Evolutionary conservation across 2,329 filamentous ascomycete genomes (phyloP).

Genomic region (Plectosphaerella sp.): DNA sequence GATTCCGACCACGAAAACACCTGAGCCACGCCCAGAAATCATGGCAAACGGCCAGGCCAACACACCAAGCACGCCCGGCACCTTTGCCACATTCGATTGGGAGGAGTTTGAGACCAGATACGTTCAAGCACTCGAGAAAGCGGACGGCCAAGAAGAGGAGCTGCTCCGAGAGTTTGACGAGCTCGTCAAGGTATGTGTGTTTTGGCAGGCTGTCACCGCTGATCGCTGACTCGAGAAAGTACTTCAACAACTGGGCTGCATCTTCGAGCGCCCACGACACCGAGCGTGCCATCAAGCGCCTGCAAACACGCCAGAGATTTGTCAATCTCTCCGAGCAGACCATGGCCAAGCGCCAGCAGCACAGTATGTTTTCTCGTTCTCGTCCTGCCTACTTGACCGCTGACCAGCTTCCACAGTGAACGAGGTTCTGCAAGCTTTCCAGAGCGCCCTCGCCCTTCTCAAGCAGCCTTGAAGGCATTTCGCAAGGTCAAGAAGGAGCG

Average conservation of each 20-base stretch:
- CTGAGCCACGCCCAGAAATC: slow-evolving; percentile 30
- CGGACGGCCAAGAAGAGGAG: slow-evolving; percentile 58
- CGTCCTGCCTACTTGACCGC: not conserved
- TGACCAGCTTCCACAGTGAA: slow-evolving; percentile 30
- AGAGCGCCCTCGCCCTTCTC: slow-evolving; percentile 55
- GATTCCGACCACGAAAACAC: slow-evolving; percentile 20
- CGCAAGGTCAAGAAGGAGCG: too few relatives aligned
- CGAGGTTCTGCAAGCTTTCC: slow-evolving; percentile 59
- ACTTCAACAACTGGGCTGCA: slow-evolving; percentile 75
- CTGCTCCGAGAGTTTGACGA: slow-evolving; percentile 63
- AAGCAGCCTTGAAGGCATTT: slow-evolving; percentile 15
- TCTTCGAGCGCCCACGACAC: slow-evolving; percentile 70
- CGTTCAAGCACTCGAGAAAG: slow-evolving; percentile 57
- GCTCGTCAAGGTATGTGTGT: slow-evolving; percentile 55
- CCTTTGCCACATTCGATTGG: slow-evolving; percentile 67
- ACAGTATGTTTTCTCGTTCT: slow-evolving; percentile 56
- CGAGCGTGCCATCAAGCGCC: slow-evolving; percentile 70
- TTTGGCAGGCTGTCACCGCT: not conserved
- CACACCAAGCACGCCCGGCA: slow-evolving; percentile 46
- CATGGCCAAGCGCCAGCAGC: slow-evolving; percentile 70
- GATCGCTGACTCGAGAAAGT: slow-evolving; percentile 40
- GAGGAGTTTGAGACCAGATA: slow-evolving; percentile 69
- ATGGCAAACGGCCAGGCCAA: slow-evolving; percentile 21
- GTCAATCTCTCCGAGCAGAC: slow-evolving; percentile 70
- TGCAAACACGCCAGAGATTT: slow-evolving; percentile 74